Evolutionary conservation across 768 basidiomycete species (phyloP), one percentile per base, ranked within the genome.

Genomic region (Kwoniella sp.): DNA sequence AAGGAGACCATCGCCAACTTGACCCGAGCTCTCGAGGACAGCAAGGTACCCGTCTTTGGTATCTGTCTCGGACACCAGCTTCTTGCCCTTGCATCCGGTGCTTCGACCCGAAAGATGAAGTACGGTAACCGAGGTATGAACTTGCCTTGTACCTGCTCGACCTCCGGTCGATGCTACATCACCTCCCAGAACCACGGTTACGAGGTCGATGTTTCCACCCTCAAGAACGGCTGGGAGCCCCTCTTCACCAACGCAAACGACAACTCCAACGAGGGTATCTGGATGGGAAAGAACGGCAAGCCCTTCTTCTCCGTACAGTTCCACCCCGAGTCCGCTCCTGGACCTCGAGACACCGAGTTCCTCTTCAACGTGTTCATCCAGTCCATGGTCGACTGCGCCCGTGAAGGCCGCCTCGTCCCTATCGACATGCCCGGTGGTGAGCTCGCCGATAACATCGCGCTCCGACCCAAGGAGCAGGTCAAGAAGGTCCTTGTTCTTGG

Each of bases 221-320:
- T 99, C 52, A 86, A 87, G 7, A 53, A 69, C 1, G 88, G 87
- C 0, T 99, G 95, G 95, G 86, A 85, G 70, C 90, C 92, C 73
- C 78, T 99, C 20, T 99, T 96, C 79, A 79, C 80, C 65, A 99
- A 99, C 69, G 93, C 95, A 47, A 99, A 98, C 74, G 95, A 99
- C 70, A 84, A 83, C 41, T 91, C 89, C 72, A 99, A 99, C 71
- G 95, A 99, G 75, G 95, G 95, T 54, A 91, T 99, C 59, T 93
- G 89, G 76, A 92, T 83, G 76, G 83, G 86, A 56, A 81, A 84
- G 71, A 65, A 71, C 28, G 74, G 70, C 31, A 88, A 88, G 60
- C 93, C 95, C 0, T 95, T 88, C 80, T 98, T 99, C 76, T 98
- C 93, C 19, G 93, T 98, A 17, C 95, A 99, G 73, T 99, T 99